phyloP scores from a whole-genome alignment of 1,284 basidiomycete genomes.

The Sphagnurus paluster region DNA sequence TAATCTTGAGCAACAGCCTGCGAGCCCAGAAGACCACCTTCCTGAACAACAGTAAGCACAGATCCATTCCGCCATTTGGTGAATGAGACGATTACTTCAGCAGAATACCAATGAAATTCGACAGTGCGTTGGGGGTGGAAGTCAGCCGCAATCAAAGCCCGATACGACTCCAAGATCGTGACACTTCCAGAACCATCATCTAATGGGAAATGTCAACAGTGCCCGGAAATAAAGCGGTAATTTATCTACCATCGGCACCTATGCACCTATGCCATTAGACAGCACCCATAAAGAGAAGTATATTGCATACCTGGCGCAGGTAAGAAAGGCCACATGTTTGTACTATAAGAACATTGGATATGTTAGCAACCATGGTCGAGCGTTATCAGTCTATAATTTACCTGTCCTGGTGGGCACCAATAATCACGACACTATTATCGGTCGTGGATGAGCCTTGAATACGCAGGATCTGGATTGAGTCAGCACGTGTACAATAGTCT shows the following conservation, averaged over 20 bases:
- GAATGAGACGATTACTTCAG: slow-evolving; percentile 60
- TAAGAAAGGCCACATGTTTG: slow-evolving; percentile 86
- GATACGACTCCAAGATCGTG: slow-evolving; percentile 89
- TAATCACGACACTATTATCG: slow-evolving; percentile 63
- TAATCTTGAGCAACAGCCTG: slow-evolving; percentile 89
- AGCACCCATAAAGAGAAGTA: slow-evolving; percentile 8
- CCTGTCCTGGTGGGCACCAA: slow-evolving; percentile 93
- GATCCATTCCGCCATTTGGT: slow-evolving; percentile 10
- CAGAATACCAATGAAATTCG: slow-evolving; percentile 97
- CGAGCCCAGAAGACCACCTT: slow-evolving; percentile 93
- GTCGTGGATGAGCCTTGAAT: slow-evolving; percentile 67
- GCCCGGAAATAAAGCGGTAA: slow-evolving; percentile 12
- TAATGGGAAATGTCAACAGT: slow-evolving; percentile 20
- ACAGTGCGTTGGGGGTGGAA: slow-evolving; percentile 79
- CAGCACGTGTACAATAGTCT: slow-evolving; percentile 15
- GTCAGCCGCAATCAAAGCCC: slow-evolving; percentile 75
- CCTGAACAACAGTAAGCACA: slow-evolving; percentile 42
- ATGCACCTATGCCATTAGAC: slow-evolving; percentile 34
- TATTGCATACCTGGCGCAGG: slow-evolving; percentile 73
- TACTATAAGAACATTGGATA: slow-evolving; percentile 42
- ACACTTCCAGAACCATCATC: slow-evolving; percentile 94
- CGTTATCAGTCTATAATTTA: slow-evolving; percentile 27
- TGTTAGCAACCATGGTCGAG: slow-evolving; percentile 16
- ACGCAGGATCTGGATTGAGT: slow-evolving; percentile 54
- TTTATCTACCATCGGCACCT: slow-evolving; percentile 70